Evolutionary conservation across 495 filamentous ascomycete species (phyloP).

Genomic region (Daldinia concentrica): DNA sequence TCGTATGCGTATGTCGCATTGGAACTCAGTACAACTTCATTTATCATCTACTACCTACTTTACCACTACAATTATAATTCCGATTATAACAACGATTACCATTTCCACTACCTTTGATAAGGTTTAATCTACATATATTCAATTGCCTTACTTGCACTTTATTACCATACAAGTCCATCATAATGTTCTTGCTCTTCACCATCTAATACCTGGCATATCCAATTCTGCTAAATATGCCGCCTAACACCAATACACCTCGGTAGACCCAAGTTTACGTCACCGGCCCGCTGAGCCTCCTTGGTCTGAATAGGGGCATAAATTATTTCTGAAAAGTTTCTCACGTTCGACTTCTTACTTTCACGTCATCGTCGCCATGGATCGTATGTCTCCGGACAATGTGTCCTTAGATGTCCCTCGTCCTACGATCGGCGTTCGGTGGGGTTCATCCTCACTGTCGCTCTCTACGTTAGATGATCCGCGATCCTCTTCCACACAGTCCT

Average conservation of each 20-base stretch:
- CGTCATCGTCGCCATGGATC: constrained; percentile 20
- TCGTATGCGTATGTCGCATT: no score
- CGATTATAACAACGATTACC: no score
- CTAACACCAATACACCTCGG: neutral
- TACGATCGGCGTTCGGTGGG: neutral
- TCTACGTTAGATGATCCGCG: constrained; percentile 59
- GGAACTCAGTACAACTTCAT: no score
- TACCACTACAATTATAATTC: no score
- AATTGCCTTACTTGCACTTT: neutral
- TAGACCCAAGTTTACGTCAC: constrained; percentile 32
- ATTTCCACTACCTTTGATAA: no score
- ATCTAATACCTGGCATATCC: neutral
- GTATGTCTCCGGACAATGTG: constrained; percentile 12
- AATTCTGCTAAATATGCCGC: neutral
- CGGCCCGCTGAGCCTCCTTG: constrained; percentile 2
- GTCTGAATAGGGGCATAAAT: neutral
- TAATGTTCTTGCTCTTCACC: neutral
- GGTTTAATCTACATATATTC: neutral
- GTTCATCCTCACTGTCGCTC: constrained; percentile 7
- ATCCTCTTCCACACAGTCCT: constrained; percentile 70
- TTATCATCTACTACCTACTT: no score
- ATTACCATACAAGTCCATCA: neutral
- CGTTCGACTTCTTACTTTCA: constrained; percentile 2
- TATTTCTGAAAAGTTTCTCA: neutral
- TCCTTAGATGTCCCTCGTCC: constrained; percentile 8